These are phyloP conservation scores for Candida andamanensis DNA, from an alignment of 805 yeast species.

Conservation along the genomic window DNA sequence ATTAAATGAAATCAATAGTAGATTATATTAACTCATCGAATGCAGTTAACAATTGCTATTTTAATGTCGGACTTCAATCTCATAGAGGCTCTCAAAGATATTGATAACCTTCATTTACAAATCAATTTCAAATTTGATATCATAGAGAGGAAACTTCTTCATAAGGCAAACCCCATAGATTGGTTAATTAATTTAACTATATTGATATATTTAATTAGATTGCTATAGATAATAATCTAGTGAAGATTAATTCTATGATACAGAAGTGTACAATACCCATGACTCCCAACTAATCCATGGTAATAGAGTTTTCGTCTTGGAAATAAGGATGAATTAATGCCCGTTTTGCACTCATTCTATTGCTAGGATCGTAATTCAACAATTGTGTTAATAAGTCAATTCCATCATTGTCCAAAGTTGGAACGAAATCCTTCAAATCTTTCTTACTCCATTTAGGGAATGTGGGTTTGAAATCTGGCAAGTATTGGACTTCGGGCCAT, in stretches of 20 bases:
- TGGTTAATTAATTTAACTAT: no score
- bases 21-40: no score
- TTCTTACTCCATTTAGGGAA: slow-evolving; percentile 87
- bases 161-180: neutral
- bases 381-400: slow-evolving; percentile 74
- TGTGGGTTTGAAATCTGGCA: slow-evolving; percentile 91
- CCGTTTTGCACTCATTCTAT: slow-evolving; percentile 89
- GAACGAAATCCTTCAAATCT: slow-evolving; percentile 65
- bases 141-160: slow-evolving; percentile 1
- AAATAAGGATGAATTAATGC: slow-evolving; percentile 89
- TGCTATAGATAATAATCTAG: no score
- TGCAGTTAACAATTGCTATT: neutral
- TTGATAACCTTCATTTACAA: slow-evolving; percentile 4
- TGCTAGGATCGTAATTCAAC: slow-evolving; percentile 88
- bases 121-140: slow-evolving; percentile 4
- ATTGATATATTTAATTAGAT: no score
- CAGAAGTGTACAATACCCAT: no score
- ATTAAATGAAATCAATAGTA: no score
- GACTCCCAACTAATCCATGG: slow-evolving; percentile 27
- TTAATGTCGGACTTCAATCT: neutral
- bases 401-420: slow-evolving; percentile 78
- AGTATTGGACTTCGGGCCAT: slow-evolving; percentile 90
- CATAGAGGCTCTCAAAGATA: slow-evolving; percentile 2
- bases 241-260: no score
- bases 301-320: slow-evolving; percentile 46